A percentile compares a stretch with the other conserved stretches of the same genome.
Evolutionary conservation across 2,329 filamentous ascomycete genomes (phyloP).

Genomic region (Clonostachys rosea): DNA sequence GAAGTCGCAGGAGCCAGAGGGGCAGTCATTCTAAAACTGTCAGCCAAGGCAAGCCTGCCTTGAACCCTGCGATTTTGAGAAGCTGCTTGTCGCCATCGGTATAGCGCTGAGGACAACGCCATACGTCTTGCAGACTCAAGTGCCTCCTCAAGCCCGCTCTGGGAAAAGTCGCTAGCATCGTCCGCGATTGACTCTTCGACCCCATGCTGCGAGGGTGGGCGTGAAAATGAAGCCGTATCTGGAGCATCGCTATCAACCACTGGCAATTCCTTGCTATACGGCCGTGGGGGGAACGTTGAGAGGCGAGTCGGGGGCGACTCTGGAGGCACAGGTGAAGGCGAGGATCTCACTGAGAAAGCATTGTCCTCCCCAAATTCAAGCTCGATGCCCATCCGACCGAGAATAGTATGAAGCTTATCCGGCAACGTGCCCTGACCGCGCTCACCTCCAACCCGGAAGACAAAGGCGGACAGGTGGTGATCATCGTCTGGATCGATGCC

Average conservation of each 20-base stretch:
- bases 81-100: constrained; percentile 1
- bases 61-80: not conserved
- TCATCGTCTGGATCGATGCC: constrained; percentile 70
- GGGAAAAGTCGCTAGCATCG: no score
- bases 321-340: constrained; percentile 3
- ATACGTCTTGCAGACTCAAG: not conserved
- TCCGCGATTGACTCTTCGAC: no score
- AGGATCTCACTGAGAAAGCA: constrained; percentile 10
- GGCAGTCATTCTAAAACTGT: no score
- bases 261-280: no score
- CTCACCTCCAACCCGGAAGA: constrained; percentile 73
- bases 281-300: not conserved
- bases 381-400: constrained; percentile 66
- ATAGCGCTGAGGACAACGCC: not conserved
- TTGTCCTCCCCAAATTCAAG: constrained; percentile 52
- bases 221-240: no score
- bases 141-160: no score
- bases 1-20: no score
- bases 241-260: no score
- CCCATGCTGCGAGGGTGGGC: no score
- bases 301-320: not conserved
- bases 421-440: constrained; percentile 53
- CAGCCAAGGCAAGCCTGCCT: not conserved
- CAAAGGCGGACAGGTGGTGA: constrained; percentile 69
- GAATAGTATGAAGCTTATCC: constrained; percentile 65